Percentiles rank a stretch among this genome's conserved stretches.
These are phyloP conservation scores for Solanum arcanum DNA, from an alignment of 257 asterid genomes.

Conservation along the genomic window DNA sequence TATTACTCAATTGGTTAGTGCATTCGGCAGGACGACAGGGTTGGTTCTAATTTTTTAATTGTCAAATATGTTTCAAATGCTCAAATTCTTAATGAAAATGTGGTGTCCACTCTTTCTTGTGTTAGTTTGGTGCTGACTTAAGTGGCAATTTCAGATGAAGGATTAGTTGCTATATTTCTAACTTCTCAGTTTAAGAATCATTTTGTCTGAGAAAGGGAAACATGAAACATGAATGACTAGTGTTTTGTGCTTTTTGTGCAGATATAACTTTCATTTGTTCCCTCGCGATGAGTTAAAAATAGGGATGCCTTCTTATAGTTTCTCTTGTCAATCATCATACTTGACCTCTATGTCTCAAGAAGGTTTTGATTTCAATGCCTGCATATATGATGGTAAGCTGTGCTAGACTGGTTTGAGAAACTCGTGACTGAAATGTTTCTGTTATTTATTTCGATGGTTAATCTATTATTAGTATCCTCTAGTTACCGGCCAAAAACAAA, in stretches of 20 bases:
- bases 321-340: slow-evolving; percentile 71
- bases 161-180: neutral
- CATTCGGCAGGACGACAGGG: neutral
- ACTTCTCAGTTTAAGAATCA: neutral
- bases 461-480: neutral
- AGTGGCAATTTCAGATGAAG: neutral
- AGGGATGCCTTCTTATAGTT: slow-evolving; percentile 85
- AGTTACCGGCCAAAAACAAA: neutral
- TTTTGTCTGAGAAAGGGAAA: neutral
- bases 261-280: slow-evolving; percentile 89
- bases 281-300: slow-evolving; percentile 82
- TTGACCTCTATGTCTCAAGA: slow-evolving; percentile 67
- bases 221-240: neutral
- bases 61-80: neutral
- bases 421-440: neutral
- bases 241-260: slow-evolving; percentile 22
- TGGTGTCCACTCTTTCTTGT: neutral
- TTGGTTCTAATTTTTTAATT: neutral
- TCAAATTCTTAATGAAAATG: neutral
- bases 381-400: slow-evolving; percentile 72
- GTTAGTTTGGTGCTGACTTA: neutral
- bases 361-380: slow-evolving; percentile 91
- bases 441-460: neutral
- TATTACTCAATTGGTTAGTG: neutral
- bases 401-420: neutral